phyloP scores from a whole-genome alignment of 1,284 basidiomycete species.

The Psilocybe mexicana region DNA sequence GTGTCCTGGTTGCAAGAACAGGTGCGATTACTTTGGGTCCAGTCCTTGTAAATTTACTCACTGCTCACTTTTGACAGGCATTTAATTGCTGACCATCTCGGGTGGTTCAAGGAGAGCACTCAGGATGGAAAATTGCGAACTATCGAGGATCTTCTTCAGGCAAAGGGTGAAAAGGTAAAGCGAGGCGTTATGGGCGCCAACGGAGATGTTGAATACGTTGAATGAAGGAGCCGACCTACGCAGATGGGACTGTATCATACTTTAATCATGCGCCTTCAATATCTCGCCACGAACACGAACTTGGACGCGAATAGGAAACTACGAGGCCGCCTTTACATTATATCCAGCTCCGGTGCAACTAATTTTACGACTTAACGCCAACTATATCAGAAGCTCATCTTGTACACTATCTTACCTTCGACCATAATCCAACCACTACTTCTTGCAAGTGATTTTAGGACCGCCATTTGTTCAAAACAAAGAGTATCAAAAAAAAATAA shows the following conservation, averaged over 20 bases:
- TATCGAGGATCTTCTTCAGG: conserved; percentile 78
- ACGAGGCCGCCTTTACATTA: not conserved
- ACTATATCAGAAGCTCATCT: not conserved
- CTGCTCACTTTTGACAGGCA: conserved; percentile 48
- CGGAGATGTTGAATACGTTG: conserved; percentile 44
- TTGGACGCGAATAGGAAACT: not conserved
- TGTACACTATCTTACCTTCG: not conserved
- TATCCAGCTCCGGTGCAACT: not conserved
- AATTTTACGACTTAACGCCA: not conserved
- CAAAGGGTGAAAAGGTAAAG: conserved; percentile 74
- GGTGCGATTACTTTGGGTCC: conserved; percentile 47
- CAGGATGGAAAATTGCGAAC: conserved; percentile 73
- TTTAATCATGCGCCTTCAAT: not conserved
- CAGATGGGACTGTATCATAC: not conserved
- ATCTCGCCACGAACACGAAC: not conserved
- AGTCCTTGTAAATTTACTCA: not conserved
- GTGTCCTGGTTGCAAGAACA: conserved; percentile 89
- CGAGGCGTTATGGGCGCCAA: conserved; percentile 50
- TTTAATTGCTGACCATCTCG: conserved; percentile 88
- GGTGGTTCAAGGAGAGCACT: conserved; percentile 88
- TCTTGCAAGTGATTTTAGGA: not conserved
- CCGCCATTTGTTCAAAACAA: not conserved
- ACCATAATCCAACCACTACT: conserved; percentile 1
- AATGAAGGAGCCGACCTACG: conserved; percentile 2
- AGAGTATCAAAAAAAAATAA: too few species aligned